Base-by-base conservation (phyloP, 2,329 filamentous ascomycete species). In the Cladophialophora bantiana region DNA sequence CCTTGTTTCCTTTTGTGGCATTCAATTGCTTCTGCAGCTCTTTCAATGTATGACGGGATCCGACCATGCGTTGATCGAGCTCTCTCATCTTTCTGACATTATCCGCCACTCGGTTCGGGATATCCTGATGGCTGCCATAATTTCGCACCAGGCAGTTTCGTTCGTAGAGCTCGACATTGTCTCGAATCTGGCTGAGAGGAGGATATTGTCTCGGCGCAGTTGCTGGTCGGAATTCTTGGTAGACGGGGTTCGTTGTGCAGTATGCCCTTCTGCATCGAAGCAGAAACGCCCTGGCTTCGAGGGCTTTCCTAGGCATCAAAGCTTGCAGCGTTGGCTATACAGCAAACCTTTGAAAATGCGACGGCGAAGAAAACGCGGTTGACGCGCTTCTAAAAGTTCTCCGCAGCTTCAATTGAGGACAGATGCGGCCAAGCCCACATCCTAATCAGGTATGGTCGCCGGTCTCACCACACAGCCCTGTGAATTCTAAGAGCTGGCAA, bases 141-240 rank as follows among this genome's bases (percentile, higher is more conserved):
- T 97, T 97, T 72, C 95, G 89, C 72, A 93, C 89, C 67, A 90
- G 77, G 79, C 92, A 96, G 75, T 96, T 98, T 71, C 90, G 84
- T 73, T 90, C 86, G 82, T 97, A 91, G 15, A 96, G 84, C 13
- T 89, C 87, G 15, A 91, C 88, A 78, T 96, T 91, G 75, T 93
- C 86, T 65, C 94, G 93, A 77, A 99, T 97, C 80, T 95, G 90
- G 78, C 92, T 94, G 76, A 96, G 85, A 81, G 97, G 91, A 71
- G 96, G 85, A 55, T 86, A 86, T 32, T 92, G 88, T 77, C 92
- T 94, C 10, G 93, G 93, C 13, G 92, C 93, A 60, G 86, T 89
- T 1, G 90, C 83, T 4, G 91, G 90, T 45, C 89, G 84, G 15
- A 54, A 13, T 55, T 62, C 60, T 50, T 68, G 59, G 34, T 53